These are phyloP conservation scores for Fusarium circinatum DNA, from an alignment of 2,329 filamentous ascomycete species.

Conservation along the genomic window DNA sequence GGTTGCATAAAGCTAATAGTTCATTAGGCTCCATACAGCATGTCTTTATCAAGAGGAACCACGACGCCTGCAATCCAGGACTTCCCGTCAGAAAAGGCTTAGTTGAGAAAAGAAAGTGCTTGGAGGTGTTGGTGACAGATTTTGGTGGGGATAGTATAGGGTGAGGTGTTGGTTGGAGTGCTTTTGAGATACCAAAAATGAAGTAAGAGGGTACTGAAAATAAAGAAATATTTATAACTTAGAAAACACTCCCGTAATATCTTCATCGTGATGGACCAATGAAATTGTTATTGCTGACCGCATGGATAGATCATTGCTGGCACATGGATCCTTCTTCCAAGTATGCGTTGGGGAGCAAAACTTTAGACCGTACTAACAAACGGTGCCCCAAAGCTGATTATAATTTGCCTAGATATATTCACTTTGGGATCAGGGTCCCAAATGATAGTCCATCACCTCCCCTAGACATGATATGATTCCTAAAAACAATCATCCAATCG, in stretches of 20 bases:
- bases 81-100: constrained; percentile 46
- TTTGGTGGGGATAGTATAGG: not conserved
- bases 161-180: constrained; percentile 3
- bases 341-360: not conserved
- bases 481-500: not conserved
- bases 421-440: not conserved
- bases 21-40: constrained; percentile 75
- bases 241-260: too few relatives aligned
- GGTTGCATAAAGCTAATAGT: not conserved
- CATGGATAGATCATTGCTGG: not conserved
- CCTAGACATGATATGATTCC: not conserved
- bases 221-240: not conserved
- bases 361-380: not conserved
- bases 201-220: not conserved
- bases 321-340: not conserved
- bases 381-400: not conserved
- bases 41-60: constrained; percentile 72
- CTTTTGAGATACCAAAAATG: constrained; percentile 29
- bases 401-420: not conserved
- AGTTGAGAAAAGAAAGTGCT: not conserved
- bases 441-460: not conserved
- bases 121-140: not conserved
- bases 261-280: not conserved
- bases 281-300: not conserved
- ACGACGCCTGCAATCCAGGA: constrained; percentile 65